phyloP scores from a whole-genome alignment of 1,139 yeast species.

The Hemisphaericaspora xylofermentans region DNA sequence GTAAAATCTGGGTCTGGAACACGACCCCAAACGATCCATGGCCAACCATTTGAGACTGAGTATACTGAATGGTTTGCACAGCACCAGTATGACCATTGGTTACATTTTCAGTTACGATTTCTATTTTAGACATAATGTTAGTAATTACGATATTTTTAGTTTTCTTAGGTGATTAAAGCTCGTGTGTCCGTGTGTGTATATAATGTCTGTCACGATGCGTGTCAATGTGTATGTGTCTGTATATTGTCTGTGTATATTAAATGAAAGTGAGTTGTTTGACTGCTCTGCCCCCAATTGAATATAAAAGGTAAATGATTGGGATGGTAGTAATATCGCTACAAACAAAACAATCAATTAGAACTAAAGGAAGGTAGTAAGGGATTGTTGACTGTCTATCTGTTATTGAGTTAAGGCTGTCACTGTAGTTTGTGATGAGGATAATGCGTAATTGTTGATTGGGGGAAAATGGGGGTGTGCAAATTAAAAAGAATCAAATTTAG shows the following conservation, averaged over 20 bases:
- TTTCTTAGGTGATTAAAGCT: neutral
- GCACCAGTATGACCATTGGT: conserved; percentile 75
- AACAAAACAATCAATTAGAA: no score
- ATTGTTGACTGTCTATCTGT: no score
- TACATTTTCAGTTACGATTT: conserved; percentile 67
- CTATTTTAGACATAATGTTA: conserved; percentile 49
- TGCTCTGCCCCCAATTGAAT: no score
- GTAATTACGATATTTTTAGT: conserved; percentile 18
- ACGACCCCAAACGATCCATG: conserved; percentile 98
- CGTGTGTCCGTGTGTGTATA: neutral
- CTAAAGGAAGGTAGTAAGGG: no score
- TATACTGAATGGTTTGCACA: conserved; percentile 58
- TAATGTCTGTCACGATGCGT: neutral
- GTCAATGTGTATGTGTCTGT: neutral
- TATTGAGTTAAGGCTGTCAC: no score
- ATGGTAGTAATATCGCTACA: no score
- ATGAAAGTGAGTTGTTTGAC: no score
- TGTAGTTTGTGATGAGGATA: no score
- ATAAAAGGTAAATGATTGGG: no score
- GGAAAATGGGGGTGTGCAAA: neutral
- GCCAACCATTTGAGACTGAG: conserved; percentile 85
- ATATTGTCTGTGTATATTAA: neutral
- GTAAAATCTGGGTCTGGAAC: conserved; percentile 77
- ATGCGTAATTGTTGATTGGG: no score
- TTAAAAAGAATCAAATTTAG: neutral